Evolutionary conservation across 345 rosid genomes (phyloP).

Genomic region (Noccaea caerulescens): DNA sequence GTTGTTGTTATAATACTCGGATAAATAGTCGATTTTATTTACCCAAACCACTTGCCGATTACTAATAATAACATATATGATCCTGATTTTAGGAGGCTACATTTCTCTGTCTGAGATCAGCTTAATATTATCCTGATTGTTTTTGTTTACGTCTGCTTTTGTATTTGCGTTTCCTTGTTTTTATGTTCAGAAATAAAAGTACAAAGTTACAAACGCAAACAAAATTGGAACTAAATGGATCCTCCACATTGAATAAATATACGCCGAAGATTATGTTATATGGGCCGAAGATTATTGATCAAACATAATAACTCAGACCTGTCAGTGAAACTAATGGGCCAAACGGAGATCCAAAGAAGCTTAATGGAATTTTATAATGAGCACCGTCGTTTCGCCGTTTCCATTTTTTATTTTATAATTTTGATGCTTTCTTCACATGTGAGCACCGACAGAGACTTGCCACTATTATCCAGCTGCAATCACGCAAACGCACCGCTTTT

Average conservation of each 20-base stretch:
- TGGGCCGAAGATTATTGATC: neutral
- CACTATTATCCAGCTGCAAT: slow-evolving; percentile 36
- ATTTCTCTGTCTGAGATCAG: neutral
- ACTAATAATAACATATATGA: neutral
- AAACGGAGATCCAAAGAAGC: neutral
- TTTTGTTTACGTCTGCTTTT: too few species aligned
- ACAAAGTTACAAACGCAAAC: too few species aligned
- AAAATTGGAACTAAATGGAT: too few species aligned
- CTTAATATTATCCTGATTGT: too few species aligned
- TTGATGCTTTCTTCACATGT: slow-evolving; percentile 30
- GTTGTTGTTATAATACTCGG: too few species aligned
- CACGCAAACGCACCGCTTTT: slow-evolving; percentile 43
- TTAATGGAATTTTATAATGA: neutral
- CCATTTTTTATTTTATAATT: slow-evolving; percentile 1
- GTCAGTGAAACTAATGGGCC: neutral
- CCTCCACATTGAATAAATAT: too few species aligned
- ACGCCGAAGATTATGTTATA: neutral
- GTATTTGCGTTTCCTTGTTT: too few species aligned
- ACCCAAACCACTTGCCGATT: neutral
- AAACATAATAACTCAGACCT: neutral
- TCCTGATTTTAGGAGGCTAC: neutral
- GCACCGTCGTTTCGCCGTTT: neutral
- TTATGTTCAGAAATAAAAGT: too few species aligned
- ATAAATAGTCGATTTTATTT: too few species aligned
- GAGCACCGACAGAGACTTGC: slow-evolving; percentile 40